These are phyloP conservation scores for Strobilomyces confusus DNA, from an alignment of 768 basidiomycete species.

Conservation along the genomic window DNA sequence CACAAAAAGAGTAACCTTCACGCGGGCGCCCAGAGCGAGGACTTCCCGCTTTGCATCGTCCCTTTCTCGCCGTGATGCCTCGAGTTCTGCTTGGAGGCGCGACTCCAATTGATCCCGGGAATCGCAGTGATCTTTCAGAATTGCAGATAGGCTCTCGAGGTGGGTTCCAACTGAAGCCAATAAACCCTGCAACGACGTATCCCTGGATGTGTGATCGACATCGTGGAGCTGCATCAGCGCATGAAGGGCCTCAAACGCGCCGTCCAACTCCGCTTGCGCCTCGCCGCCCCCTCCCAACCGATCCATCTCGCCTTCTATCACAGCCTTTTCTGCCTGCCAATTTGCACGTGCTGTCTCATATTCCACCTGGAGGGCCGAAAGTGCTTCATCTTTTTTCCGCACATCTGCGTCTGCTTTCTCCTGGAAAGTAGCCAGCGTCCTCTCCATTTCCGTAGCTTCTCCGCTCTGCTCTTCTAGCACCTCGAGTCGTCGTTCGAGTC, in stretches of 20 bases:
- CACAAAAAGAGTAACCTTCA: constrained; percentile 31
- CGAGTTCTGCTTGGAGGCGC: constrained; percentile 54
- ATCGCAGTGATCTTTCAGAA: constrained; percentile 40
- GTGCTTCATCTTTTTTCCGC: constrained; percentile 39
- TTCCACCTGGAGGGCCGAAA: constrained; percentile 35
- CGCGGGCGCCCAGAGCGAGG: constrained; percentile 34
- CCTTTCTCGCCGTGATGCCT: constrained; percentile 47
- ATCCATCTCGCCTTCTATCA: constrained; percentile 52
- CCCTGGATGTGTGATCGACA: constrained; percentile 48
- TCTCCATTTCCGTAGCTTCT: constrained; percentile 40
- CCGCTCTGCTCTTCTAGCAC: constrained; percentile 41
- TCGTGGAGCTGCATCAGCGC: constrained; percentile 52
- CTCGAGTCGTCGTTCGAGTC: constrained; percentile 41
- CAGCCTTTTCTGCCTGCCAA: constrained; percentile 49
- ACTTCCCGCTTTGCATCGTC: constrained; percentile 46
- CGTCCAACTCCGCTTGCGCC: constrained; percentile 48
- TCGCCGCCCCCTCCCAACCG: constrained; percentile 36
- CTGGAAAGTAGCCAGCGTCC: constrained; percentile 33
- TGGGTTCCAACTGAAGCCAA: constrained; percentile 48
- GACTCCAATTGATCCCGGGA: constrained; percentile 46
- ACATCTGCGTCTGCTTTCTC: constrained; percentile 35
- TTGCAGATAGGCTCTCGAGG: constrained; percentile 44
- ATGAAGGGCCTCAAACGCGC: constrained; percentile 45
- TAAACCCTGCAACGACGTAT: constrained; percentile 47
- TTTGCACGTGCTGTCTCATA: constrained; percentile 44